Evolutionary conservation across 768 basidiomycete genomes (phyloP), one percentile per base, ranked within the genome.

Genomic region (Agaricus subrufescens): DNA sequence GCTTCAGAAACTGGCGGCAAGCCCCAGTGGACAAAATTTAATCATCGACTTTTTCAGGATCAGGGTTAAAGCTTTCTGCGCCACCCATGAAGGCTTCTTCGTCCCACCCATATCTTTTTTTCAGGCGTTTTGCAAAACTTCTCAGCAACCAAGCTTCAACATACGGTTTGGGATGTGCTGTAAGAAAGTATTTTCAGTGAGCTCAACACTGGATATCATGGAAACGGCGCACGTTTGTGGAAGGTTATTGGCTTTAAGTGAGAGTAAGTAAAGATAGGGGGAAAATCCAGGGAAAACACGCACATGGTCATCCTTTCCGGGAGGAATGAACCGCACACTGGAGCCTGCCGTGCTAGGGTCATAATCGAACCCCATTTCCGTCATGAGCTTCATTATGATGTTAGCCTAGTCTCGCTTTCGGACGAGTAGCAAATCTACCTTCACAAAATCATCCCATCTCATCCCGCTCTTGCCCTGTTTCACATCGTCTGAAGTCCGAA

Each of bases 361-460:
- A 61, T 84, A 85, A 2, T 71, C 70, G 67, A 92, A 92, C 37
- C 89, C 89, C 81, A 92, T 84, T 46, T 87, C 86, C 38, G 74
- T 71, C 89, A 92, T 89, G 38, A 89, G 70, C 89, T 91, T 61
- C 44, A 34, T 54, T 40, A 54, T 52, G 8, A 39, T 38, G 29
- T 39, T 38, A 26, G 1, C 50, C 9, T 10, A 46, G 14, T 7
- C n/a, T 15, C 37, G 9, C 26, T 26, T 30, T 7, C 43, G 34
- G 34, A 14, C 44, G 52, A 23, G 44, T 46, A 52, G 45, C 23
- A 42, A 30, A 52, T 70, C 48, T 55, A 87, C 91, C 75, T 83
- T 87, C 34, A 91, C 65, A 66, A 93, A 90, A 55, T 81, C 72
- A 37, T 91, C 87, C 91, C 91, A 91, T 58, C 86, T 85, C 85